phyloP scores from a whole-genome alignment of 176 grass and related monocot species.

The Zea luxurians region DNA sequence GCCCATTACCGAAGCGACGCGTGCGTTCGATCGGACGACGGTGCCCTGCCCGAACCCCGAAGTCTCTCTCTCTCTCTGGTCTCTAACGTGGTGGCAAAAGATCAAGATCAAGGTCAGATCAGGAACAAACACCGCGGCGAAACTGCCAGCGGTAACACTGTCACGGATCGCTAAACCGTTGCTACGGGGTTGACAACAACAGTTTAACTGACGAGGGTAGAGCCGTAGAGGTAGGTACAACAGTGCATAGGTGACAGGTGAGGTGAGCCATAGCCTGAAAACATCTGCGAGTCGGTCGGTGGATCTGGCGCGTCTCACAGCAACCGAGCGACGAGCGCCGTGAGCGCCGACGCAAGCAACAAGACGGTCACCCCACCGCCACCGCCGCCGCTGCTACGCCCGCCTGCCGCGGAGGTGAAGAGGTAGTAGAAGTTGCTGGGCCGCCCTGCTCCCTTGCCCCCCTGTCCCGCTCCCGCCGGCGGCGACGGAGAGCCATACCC shows the following conservation, averaged over 20 bases:
- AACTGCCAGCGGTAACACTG: background rate
- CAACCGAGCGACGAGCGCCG: background rate
- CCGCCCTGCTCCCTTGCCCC: conserved; percentile 22
- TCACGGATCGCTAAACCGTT: too few relatives aligned
- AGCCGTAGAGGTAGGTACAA: too few relatives aligned
- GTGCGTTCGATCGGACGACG: too few relatives aligned
- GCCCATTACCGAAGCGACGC: too few relatives aligned
- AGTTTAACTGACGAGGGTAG: background rate
- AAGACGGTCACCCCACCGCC: conserved; percentile 3
- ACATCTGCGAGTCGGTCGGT: background rate
- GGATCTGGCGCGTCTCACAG: conserved; percentile 11
- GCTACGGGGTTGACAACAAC: background rate
- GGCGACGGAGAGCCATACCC: conserved; percentile 7
- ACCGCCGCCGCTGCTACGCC: background rate
- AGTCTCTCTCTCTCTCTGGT: too few relatives aligned
- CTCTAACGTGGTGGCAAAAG: too few relatives aligned
- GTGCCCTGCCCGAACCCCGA: too few relatives aligned
- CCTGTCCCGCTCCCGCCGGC: conserved; percentile 33
- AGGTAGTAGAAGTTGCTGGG: conserved; percentile 58
- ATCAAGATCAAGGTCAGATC: too few relatives aligned
- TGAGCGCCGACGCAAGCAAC: background rate
- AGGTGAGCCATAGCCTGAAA: background rate
- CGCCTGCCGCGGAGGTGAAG: conserved; percentile 37
- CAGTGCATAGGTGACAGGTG: background rate
- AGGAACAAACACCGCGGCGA: background rate